phyloP scores from a whole-genome alignment of 176 grass and related monocot genomes.

The Hordeum vulgare region MorexV3_pseudomolecules_assembly NC_058522.1:76080917-76081416 shows the following conservation, averaged over 20 bases:
- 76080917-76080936: neutral
- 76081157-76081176: neutral
- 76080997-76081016: neutral
- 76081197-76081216: neutral
- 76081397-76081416: slow-evolving; percentile 1
- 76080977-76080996: neutral
- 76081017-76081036: neutral
- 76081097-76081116: neutral
- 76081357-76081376: neutral
- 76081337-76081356: neutral
- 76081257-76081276: neutral
- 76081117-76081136: slow-evolving; percentile 2
- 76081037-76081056: neutral
- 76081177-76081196: neutral
- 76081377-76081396: neutral
- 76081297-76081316: neutral
- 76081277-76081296: neutral
- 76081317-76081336: neutral
- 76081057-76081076: neutral
- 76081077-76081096: neutral
- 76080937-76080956: neutral
- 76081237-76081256: neutral
- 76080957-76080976: neutral
- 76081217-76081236: neutral
- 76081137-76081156: slow-evolving; percentile 2